Evolutionary conservation across 805 yeast species (phyloP).

Genomic region (Wickerhamiella allomyrinae): DNA sequence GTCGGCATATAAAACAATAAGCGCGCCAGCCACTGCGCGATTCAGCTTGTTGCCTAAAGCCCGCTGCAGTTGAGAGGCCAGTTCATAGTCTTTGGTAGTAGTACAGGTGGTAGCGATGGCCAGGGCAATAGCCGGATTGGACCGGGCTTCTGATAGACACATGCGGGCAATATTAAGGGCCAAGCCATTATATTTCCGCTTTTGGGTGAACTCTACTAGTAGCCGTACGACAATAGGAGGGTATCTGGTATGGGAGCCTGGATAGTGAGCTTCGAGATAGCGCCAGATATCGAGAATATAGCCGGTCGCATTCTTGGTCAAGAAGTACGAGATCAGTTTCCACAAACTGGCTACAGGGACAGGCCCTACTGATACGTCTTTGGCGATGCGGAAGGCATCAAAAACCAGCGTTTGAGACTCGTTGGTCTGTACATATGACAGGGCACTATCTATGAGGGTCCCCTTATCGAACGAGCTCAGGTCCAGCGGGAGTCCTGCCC

Average conservation of each 20-base stretch:
- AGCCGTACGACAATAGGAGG: not conserved
- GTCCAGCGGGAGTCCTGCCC: not conserved
- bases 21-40: not conserved
- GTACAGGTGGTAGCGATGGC: not conserved
- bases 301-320: not conserved
- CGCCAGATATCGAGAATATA: not conserved
- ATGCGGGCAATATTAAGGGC: not conserved
- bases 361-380: constrained; percentile 3
- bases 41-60: not conserved
- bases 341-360: constrained; percentile 8
- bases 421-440: constrained; percentile 7
- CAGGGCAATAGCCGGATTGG: not conserved
- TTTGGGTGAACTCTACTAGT: not conserved
- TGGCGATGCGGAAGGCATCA: not conserved
- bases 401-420: constrained; percentile 4
- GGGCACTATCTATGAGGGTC: constrained; percentile 3
- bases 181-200: not conserved
- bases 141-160: not conserved
- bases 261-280: not conserved
- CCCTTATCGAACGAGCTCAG: constrained; percentile 10
- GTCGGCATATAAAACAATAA: not conserved
- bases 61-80: not conserved
- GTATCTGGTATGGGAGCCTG: not conserved
- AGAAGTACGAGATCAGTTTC: not conserved
- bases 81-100: not conserved